Base-by-base conservation (phyloP, 352 stramenopile species). In the Pythium dissotocum region DNA sequence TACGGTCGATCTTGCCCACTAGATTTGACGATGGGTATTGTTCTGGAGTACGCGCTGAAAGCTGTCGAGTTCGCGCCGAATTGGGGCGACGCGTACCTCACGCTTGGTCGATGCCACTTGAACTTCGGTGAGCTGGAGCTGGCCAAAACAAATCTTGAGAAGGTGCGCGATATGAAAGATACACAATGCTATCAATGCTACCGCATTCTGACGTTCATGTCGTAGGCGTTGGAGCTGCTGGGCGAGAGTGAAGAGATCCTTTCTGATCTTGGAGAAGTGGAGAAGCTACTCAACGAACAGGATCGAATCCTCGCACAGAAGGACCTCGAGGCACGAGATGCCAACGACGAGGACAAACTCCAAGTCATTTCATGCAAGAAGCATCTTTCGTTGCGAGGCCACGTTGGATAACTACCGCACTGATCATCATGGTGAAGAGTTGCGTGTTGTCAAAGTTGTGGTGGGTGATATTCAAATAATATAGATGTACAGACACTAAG, bases 91-190 rank as follows among this genome's bases (percentile, higher is more conserved):
- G 85, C 66, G 26, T 91, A 83, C 58, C 83, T 83, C 14, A 94
- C 88, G 7, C 68, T 96, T 4, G 78, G 80, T 49, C 69, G 85
- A 24, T 83, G 79, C 36, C 88, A 93, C 14, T 59, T 94, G 28
- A 95, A 95, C 62, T 94, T 87, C 69, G 88, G 88, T 5, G 88
- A 95, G 66, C 66, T 95, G 14, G 67, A 83, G 16, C 61, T 95
- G n/a, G 84, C 87, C 6, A 62, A 71, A 9, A 18, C 73, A 9
- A 82, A 84, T 61, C 65, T 93, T 32, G 35, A 76, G 18, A 75
- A 82, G 77, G 86, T 91, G 49, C 4, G 59, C 66, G 21, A 24
- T 24, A 24, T 0, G 21, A 24, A 24, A 24, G 21, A 24, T 24
- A 24, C 21, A 24, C 21, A 24, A 24, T 24, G 21, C 21, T 24